Percentiles rank a stretch among this genome's conserved stretches.
phyloP scores from a whole-genome alignment of 2,329 filamentous ascomycete genomes.

The Botrytis fabae region DNA sequence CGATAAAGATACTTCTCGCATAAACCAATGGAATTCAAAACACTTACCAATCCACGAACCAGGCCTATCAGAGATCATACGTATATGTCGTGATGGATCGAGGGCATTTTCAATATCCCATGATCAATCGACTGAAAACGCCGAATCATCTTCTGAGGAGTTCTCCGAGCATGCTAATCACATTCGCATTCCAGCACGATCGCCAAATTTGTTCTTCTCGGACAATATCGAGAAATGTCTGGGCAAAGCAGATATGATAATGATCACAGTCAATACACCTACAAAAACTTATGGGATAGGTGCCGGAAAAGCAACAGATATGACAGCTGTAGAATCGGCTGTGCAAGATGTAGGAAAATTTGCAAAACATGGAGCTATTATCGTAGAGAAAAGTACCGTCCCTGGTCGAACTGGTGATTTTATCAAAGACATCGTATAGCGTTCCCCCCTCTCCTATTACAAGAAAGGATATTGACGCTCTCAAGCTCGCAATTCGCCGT shows the following conservation, averaged over 20 bases:
- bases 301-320: constrained; percentile 69
- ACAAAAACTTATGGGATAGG: constrained; percentile 72
- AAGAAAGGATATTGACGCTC: constrained; percentile 32
- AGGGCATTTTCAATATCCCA: constrained; percentile 47
- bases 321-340: constrained; percentile 70
- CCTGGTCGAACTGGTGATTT: constrained; percentile 72
- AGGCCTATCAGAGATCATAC: constrained; percentile 66
- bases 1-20: constrained; percentile 64
- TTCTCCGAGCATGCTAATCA: constrained; percentile 35
- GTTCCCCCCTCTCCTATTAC: constrained; percentile 6
- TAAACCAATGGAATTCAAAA: constrained; percentile 71
- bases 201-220: constrained; percentile 72
- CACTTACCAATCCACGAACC: constrained; percentile 77
- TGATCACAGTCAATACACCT: constrained; percentile 77
- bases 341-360: constrained; percentile 65
- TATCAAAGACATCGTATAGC: constrained; percentile 62
- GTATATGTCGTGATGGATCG: constrained; percentile 60
- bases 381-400: constrained; percentile 82
- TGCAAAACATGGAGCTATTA: constrained; percentile 66
- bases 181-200: constrained; percentile 47
- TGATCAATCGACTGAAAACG: constrained; percentile 39
- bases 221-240: constrained; percentile 64
- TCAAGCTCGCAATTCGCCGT: constrained; percentile 56
- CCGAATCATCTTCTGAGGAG: constrained; percentile 40
- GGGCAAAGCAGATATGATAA: constrained; percentile 67